Evolutionary conservation across 805 yeast species (phyloP).

Genomic region (Candida pseudofarinosa): DNA sequence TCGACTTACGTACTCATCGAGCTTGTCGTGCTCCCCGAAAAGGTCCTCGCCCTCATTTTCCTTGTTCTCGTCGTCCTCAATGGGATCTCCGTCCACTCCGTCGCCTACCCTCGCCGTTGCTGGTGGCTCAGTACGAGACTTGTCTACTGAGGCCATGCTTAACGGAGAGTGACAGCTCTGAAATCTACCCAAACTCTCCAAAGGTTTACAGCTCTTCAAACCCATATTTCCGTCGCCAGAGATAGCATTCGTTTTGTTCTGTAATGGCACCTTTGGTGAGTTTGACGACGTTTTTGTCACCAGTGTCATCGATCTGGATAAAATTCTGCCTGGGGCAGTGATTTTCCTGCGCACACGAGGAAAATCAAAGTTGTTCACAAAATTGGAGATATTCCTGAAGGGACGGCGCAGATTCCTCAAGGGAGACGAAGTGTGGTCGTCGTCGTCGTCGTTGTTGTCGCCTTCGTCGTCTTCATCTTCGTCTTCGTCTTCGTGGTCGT

Average conservation of each 20-base stretch:
- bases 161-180: neutral
- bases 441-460: constrained; percentile 1
- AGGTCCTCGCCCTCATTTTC: neutral
- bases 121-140: neutral
- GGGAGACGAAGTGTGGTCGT: constrained; percentile 14
- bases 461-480: constrained; percentile 1
- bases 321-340: constrained; percentile 14
- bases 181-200: neutral
- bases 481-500: constrained; percentile 1
- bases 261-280: neutral
- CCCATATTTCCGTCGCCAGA: neutral
- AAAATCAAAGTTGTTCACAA: constrained; percentile 20
- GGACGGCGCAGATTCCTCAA: constrained; percentile 18
- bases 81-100: neutral
- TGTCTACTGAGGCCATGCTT: neutral
- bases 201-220: neutral
- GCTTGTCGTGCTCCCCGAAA: neutral
- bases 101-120: neutral
- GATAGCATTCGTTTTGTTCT: neutral
- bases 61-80: neutral
- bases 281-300: constrained; percentile 14
- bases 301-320: constrained; percentile 17
- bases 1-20: neutral
- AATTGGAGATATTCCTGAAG: constrained; percentile 24
- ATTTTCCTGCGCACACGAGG: constrained; percentile 19